Evolutionary conservation across 345 rosid genomes (phyloP).

Genomic region (Salix dunnii): DNA sequence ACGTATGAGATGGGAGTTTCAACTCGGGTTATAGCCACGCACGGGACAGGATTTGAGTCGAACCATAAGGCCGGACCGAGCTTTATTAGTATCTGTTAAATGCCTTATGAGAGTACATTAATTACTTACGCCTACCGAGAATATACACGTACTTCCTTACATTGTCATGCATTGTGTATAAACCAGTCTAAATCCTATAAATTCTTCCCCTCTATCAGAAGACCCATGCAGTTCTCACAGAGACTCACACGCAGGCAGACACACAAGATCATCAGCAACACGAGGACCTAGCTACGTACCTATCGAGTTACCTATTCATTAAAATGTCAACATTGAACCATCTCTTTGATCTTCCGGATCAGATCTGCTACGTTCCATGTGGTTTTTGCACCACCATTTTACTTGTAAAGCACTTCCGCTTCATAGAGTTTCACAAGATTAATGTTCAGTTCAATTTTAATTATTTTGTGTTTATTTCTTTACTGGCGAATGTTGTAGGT

Average conservation of each 20-base stretch:
- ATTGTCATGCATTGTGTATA: background rate
- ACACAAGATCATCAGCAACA: background rate
- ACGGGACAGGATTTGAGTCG: too few relatives aligned
- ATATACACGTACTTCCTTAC: background rate
- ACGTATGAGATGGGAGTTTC: background rate
- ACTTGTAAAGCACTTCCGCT: conserved; percentile 42
- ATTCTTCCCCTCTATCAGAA: background rate
- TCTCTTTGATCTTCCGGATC: conserved; percentile 74
- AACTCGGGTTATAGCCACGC: too few relatives aligned
- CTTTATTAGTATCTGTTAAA: background rate
- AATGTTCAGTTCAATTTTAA: background rate
- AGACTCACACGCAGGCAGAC: too few relatives aligned
- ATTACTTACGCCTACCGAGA: background rate
- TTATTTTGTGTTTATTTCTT: background rate
- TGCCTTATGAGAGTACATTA: background rate
- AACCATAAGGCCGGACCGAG: too few relatives aligned
- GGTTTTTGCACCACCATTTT: conserved; percentile 89
- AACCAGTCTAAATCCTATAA: conserved; percentile 18
- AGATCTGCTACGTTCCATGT: conserved; percentile 95
- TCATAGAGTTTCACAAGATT: background rate
- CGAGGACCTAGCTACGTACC: too few relatives aligned
- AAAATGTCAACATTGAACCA: conserved; percentile 57
- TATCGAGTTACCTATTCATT: background rate
- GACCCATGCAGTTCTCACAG: conserved; percentile 14
- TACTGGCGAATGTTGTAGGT: conserved; percentile 42